Conservation (phyloP, 1,139 yeast genomes). For the Geotrichum phurueaensis region DNA sequence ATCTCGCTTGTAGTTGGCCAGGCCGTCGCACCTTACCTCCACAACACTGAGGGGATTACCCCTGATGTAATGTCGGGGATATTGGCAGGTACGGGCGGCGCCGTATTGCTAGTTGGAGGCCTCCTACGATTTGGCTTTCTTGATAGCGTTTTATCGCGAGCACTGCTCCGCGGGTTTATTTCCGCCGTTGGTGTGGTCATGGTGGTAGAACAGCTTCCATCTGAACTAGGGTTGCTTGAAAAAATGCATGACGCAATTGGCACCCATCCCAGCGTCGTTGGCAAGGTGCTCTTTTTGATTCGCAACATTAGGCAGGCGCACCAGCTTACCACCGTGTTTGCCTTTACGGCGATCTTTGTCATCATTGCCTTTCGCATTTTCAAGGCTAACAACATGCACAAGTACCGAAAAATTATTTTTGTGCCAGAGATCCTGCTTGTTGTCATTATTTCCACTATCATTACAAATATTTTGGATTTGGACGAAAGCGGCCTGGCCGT, state of each 20-base stretch:
- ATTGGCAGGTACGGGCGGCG: constrained; percentile 73
- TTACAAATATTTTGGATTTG: constrained; percentile 53
- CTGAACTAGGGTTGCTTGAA: constrained; percentile 59
- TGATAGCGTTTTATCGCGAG: constrained; percentile 79
- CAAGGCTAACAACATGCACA: constrained; percentile 16
- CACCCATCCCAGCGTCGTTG: constrained; percentile 65
- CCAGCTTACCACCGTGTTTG: constrained; percentile 32
- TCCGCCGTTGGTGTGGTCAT: constrained; percentile 91
- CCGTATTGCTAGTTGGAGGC: constrained; percentile 69
- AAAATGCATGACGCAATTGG: constrained; percentile 45
- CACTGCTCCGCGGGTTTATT: constrained; percentile 81
- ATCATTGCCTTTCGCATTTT: constrained; percentile 30
- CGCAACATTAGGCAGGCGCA: constrained; percentile 39
- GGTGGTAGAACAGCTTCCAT: constrained; percentile 70
- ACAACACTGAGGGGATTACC: constrained; percentile 39
- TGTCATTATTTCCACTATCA: constrained; percentile 55
- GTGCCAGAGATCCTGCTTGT: constrained; percentile 82
- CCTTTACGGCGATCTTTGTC: constrained; percentile 31
- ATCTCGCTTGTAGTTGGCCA: constrained; percentile 88
- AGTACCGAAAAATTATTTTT: constrained; percentile 30
- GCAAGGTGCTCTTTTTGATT: constrained; percentile 56
- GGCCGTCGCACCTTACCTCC: constrained; percentile 56
- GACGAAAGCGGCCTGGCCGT: constrained; percentile 55
- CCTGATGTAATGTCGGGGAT: constrained; percentile 67
- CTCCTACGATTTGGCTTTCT: constrained; percentile 79